These are phyloP conservation scores for Parmelia sp. DNA, from an alignment of 495 filamentous ascomycete genomes.

Conservation along the genomic window DNA sequence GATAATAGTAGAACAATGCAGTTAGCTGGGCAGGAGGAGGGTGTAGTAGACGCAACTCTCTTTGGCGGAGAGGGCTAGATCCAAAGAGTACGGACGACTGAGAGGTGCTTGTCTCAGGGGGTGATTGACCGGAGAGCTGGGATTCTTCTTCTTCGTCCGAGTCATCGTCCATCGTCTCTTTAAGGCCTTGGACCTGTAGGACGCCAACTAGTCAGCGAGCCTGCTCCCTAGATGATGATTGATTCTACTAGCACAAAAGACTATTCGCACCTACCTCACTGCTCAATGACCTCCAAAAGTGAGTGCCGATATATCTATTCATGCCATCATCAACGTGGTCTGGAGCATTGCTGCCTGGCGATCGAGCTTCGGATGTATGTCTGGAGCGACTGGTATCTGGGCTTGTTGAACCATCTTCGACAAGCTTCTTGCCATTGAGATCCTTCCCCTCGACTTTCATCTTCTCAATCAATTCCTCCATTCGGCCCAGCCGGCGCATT, in stretches of 20 bases:
- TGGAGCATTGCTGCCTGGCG: slow-evolving; percentile 6
- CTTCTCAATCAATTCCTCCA: slow-evolving; percentile 52
- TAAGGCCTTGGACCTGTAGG: slow-evolving; percentile 21
- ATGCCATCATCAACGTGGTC: slow-evolving; percentile 16
- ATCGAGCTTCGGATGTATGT: slow-evolving; percentile 1
- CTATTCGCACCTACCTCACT: slow-evolving; percentile 40
- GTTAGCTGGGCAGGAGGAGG: slow-evolving; percentile 49
- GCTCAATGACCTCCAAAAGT: slow-evolving; percentile 49
- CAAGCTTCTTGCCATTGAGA: slow-evolving; percentile 3
- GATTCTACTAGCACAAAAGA: neutral
- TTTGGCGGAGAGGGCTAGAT: slow-evolving; percentile 19
- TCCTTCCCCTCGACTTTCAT: slow-evolving; percentile 45
- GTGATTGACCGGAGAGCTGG: slow-evolving; percentile 7
- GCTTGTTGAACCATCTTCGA: neutral
- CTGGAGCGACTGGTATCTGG: slow-evolving; percentile 1
- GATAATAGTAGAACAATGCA: slow-evolving; percentile 45
- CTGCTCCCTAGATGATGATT: neutral
- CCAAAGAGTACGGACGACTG: slow-evolving; percentile 19
- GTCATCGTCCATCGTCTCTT: slow-evolving; percentile 21
- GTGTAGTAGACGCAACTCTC: slow-evolving; percentile 39
- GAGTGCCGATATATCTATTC: slow-evolving; percentile 45
- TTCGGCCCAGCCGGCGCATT: slow-evolving; percentile 46
- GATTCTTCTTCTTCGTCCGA: slow-evolving; percentile 16
- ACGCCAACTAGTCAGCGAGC: neutral
- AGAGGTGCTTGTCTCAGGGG: slow-evolving; percentile 15